Evolutionary conservation across 257 asterid species (phyloP), one percentile per base, ranked within the genome.

Genomic region (Gynochthodes officinalis): DNA sequence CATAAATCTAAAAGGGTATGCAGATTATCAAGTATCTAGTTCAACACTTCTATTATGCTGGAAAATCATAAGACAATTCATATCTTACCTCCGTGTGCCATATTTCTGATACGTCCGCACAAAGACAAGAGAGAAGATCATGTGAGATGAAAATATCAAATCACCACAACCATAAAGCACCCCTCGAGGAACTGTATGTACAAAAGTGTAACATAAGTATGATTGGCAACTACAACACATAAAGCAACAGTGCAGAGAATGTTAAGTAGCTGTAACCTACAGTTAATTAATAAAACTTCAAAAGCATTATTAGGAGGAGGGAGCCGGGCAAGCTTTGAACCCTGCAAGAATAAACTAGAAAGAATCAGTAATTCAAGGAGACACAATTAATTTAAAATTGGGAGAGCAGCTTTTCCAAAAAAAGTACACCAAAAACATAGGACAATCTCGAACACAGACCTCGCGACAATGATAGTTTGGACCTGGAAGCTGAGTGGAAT

Each of bases 381-480:
- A 42, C n/a, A 39, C 15, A 49, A 59, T 23, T 2, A 62, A 12
- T 72, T 33, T 7, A 16, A 54, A 11, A 43, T 25, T 8, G 19
- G 39, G 28, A 7, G 13, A 48, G 5, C 5, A 12, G 25, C 50
- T 15, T 46, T 62, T 19, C n/a, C 2, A 64, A 27, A 33, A n/a
- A 62, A 58, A 43, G 18, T 42, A 33, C 43, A 19, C 61, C 10
- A 70, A 21, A 43, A 18, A 44, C 49, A 48, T 7, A n/a, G 23
- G 27, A 33, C 4, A 55, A 21, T 27, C 65, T 53, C 11, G 18
- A 76, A 61, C 46, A 59, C 43, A 50, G 49, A 94, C 99, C 97
- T 91, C 99, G 23, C 99, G 97, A 66, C 99, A 91, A 71, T 94
- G 99, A 76, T 94, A 94, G 78, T 94, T 94, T 62, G 99, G 97